Conservation (phyloP, 108 stramenopile genomes). For the Fragilariopsis cylindrus region DNA sequence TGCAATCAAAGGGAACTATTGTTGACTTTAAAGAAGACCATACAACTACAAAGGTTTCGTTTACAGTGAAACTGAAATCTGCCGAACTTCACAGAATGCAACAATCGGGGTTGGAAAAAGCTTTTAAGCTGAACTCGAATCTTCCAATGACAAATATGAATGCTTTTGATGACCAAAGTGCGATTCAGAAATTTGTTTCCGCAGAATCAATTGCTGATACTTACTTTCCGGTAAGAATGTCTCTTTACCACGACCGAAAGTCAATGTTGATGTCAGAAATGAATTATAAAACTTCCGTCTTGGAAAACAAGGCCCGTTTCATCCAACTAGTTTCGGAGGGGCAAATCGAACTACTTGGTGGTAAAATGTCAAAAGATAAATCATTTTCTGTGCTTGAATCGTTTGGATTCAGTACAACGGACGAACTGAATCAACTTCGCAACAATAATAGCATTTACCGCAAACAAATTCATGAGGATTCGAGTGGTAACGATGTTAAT, state of each 20-base stretch:
- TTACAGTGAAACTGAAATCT: slow-evolving; percentile 59
- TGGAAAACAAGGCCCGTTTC: slow-evolving; percentile 82
- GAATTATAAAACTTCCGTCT: slow-evolving; percentile 54
- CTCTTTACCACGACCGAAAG: slow-evolving; percentile 78
- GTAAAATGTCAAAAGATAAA: slow-evolving; percentile 68
- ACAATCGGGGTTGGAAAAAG: slow-evolving; percentile 54
- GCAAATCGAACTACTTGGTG: slow-evolving; percentile 65
- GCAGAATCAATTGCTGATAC: slow-evolving; percentile 75
- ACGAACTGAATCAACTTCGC: slow-evolving; percentile 56
- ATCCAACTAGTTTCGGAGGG: slow-evolving; percentile 72
- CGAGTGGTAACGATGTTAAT: not conserved
- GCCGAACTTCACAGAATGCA: slow-evolving; percentile 52
- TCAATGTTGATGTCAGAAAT: slow-evolving; percentile 67
- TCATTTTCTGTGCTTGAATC: slow-evolving; percentile 60
- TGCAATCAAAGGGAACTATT: slow-evolving; percentile 66
- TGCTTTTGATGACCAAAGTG: slow-evolving; percentile 67
- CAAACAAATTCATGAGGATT: slow-evolving; percentile 18
- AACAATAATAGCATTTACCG: slow-evolving; percentile 45
- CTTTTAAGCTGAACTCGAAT: slow-evolving; percentile 63
- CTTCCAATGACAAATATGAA: slow-evolving; percentile 89
- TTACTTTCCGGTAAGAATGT: slow-evolving; percentile 75
- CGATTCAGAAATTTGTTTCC: slow-evolving; percentile 63
- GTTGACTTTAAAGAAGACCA: slow-evolving; percentile 78
- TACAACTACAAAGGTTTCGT: slow-evolving; percentile 80
- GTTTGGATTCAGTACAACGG: slow-evolving; percentile 53